These are phyloP conservation scores for Verticillium nubilum DNA, from an alignment of 2,329 filamentous ascomycete species.

Conservation along the genomic window DNA sequence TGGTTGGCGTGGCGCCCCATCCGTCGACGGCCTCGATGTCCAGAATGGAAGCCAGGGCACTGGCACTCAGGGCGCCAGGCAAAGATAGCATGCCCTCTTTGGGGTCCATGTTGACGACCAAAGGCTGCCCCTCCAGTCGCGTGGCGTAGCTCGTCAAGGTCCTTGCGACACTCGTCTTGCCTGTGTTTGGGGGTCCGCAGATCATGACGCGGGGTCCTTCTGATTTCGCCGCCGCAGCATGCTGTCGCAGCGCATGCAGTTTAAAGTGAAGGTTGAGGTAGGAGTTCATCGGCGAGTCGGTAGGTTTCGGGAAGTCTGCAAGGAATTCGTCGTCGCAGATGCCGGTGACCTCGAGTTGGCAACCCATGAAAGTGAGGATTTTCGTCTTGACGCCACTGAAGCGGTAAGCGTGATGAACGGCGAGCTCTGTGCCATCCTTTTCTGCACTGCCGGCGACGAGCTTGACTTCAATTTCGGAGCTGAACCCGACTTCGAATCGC, in stretches of 20 bases:
- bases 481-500: conserved; percentile 66
- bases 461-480: conserved; percentile 42
- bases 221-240: conserved; percentile 39
- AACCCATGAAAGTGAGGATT: conserved; percentile 89
- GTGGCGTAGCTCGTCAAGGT: conserved; percentile 76
- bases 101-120: conserved; percentile 81
- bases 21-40: conserved; percentile 75
- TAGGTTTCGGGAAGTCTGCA: conserved; percentile 59
- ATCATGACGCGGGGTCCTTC: conserved; percentile 80
- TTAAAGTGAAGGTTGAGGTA: conserved; percentile 86
- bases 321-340: conserved; percentile 46
- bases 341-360: conserved; percentile 72
- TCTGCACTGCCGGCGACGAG: conserved; percentile 80
- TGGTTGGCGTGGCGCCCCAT: conserved; percentile 87
- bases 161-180: conserved; percentile 78
- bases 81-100: conserved; percentile 72
- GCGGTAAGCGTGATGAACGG: conserved; percentile 70
- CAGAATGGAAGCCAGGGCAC: conserved; percentile 81
- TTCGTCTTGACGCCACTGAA: conserved; percentile 81
- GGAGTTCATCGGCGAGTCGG: conserved; percentile 75
- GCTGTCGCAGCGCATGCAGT: conserved; percentile 66
- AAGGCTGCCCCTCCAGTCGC: conserved; percentile 65
- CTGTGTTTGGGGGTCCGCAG: conserved; percentile 69
- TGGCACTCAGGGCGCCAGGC: conserved; percentile 77
- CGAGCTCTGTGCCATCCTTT: conserved; percentile 91